Percentiles rank a stretch among this genome's conserved stretches.
phyloP scores from a whole-genome alignment of 75 land plant species.

The Chamaecyparis obtusa region DNA sequence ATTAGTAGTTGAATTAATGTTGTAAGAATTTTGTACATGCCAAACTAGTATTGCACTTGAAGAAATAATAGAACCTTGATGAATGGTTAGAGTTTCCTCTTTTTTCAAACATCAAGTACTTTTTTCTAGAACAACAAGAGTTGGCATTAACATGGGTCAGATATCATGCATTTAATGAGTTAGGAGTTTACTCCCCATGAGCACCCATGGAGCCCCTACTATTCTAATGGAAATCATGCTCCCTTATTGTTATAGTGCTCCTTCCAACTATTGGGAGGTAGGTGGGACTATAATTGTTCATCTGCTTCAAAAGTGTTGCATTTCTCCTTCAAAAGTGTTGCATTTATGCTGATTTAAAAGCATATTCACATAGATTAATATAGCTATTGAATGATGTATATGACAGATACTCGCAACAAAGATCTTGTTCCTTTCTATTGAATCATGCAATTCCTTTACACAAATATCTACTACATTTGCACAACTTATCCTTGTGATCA shows the following conservation, averaged over 20 bases:
- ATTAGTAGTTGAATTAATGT: background rate
- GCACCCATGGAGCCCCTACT: no score
- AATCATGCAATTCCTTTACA: conserved; percentile 95
- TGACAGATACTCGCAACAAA: conserved; percentile 69
- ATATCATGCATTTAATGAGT: no score
- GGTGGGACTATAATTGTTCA: no score
- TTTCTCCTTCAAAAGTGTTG: no score
- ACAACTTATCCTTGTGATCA: conserved; percentile 83
- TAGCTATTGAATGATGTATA: background rate
- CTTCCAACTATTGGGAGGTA: no score
- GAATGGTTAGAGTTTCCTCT: background rate
- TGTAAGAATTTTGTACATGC: background rate
- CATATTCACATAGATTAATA: background rate
- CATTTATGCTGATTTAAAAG: no score
- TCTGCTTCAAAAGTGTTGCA: no score
- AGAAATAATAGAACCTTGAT: background rate
- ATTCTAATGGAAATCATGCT: no score
- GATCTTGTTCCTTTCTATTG: conserved; percentile 95
- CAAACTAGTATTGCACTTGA: background rate
- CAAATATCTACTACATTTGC: conserved; percentile 99
- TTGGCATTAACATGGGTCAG: no score
- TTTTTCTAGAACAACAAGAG: conserved; percentile 85
- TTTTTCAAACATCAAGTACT: conserved; percentile 51
- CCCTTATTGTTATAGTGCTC: no score
- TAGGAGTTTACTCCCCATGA: no score